Evolutionary conservation across 2,329 filamentous ascomycete genomes (phyloP).

Genomic region (Dothideomycetidae sp.): DNA sequence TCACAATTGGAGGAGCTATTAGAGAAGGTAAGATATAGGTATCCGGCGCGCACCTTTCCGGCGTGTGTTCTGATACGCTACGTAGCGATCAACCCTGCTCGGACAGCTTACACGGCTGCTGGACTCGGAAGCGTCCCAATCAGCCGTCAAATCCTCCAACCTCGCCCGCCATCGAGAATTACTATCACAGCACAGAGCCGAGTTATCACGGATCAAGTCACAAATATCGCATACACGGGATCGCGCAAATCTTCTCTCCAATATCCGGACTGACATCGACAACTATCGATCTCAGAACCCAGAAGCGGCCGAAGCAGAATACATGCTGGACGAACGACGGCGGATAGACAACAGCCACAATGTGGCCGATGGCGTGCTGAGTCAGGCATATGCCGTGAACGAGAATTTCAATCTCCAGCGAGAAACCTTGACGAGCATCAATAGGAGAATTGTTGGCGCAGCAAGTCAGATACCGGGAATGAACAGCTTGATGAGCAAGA

Average conservation of each 20-base stretch:
- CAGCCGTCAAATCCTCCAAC: conserved; percentile 94
- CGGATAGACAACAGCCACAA: conserved; percentile 81
- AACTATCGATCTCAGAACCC: conserved; percentile 69
- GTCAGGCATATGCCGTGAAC: conserved; percentile 92
- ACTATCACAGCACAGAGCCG: conserved; percentile 70
- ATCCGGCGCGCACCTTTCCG: not conserved
- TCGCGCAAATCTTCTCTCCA: conserved; percentile 76
- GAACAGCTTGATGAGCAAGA: conserved; percentile 80
- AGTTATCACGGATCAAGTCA: conserved; percentile 60
- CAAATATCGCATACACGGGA: conserved; percentile 66
- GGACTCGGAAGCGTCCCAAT: conserved; percentile 84
- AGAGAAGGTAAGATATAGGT: conserved; percentile 54
- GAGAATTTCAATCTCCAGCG: conserved; percentile 79
- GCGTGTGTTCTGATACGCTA: conserved; percentile 26
- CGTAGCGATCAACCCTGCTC: conserved; percentile 72
- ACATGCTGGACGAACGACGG: conserved; percentile 84
- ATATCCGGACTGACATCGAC: conserved; percentile 83
- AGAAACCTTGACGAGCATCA: conserved; percentile 77
- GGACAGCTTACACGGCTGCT: conserved; percentile 74
- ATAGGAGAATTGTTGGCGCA: conserved; percentile 75
- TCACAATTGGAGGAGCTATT: conserved; percentile 70
- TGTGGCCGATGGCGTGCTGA: conserved; percentile 78
- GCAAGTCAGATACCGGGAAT: conserved; percentile 87
- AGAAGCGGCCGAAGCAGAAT: conserved; percentile 75
- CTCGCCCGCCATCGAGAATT: conserved; percentile 83